Evolutionary conservation across 1,284 basidiomycete genomes (phyloP).

Genomic region (Athelia psychrophila): DNA sequence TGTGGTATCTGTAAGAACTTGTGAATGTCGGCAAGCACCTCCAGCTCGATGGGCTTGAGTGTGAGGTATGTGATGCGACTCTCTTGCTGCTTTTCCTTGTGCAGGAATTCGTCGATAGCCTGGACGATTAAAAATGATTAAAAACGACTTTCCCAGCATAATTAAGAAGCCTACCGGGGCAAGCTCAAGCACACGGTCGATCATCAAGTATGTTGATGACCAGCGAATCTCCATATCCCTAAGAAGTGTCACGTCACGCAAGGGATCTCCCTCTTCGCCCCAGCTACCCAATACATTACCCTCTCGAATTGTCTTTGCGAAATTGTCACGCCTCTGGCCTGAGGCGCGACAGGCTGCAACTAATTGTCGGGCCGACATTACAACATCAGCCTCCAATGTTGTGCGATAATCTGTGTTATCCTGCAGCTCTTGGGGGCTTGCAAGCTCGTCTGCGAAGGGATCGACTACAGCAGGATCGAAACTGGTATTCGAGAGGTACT

Average conservation of each 20-base stretch:
- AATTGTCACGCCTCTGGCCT: background rate
- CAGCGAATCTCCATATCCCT: background rate
- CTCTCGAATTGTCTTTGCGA: background rate
- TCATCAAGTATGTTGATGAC: slow-evolving; percentile 2
- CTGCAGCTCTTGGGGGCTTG: background rate
- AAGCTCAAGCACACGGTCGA: background rate
- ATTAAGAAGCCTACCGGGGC: background rate
- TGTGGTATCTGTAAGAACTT: slow-evolving; percentile 14
- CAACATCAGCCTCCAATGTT: background rate
- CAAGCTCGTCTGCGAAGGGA: background rate
- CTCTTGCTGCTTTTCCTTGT: background rate
- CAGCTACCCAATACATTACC: background rate
- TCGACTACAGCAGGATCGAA: background rate
- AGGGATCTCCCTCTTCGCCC: background rate
- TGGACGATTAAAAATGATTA: background rate
- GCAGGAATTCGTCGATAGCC: slow-evolving; percentile 1
- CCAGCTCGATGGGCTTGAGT: slow-evolving; percentile 1
- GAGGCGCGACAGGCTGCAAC: background rate
- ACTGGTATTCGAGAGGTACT: slow-evolving; percentile 5
- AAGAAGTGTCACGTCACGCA: background rate
- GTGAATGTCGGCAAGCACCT: slow-evolving; percentile 18
- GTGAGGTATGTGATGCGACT: slow-evolving; percentile 1
- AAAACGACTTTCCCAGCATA: background rate
- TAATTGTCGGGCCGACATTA: background rate
- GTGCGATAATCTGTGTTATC: background rate